Conservation (phyloP, 106 monocot species). For the Dioscorea dumetorum region DNA sequence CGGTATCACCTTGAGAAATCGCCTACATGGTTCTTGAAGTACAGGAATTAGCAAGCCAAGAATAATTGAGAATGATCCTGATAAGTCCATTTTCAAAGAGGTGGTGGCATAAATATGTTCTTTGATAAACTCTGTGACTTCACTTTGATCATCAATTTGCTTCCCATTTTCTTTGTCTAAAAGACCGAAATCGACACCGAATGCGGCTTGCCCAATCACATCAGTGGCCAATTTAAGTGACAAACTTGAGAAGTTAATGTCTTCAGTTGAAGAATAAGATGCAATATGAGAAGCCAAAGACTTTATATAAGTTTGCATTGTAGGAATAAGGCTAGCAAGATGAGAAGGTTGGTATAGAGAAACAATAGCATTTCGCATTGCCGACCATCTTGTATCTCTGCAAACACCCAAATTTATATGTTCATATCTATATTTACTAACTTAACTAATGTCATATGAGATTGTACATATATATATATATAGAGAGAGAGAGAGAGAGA, state of each 20-base stretch:
- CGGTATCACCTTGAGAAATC: constrained; percentile 44
- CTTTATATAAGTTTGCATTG: constrained; percentile 53
- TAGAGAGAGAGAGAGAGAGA: no score
- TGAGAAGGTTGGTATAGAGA: constrained; percentile 73
- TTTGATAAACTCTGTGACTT: constrained; percentile 38
- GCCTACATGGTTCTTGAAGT: constrained; percentile 49
- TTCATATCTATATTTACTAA: no score
- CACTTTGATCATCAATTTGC: not conserved
- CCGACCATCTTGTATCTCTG: constrained; percentile 38
- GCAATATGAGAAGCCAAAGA: constrained; percentile 8
- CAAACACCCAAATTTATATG: no score
- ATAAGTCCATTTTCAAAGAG: constrained; percentile 71
- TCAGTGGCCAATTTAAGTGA: constrained; percentile 52
- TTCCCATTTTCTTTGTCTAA: not conserved
- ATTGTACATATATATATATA: no score
- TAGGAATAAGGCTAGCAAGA: constrained; percentile 56
- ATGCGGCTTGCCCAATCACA: constrained; percentile 63
- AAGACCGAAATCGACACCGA: constrained; percentile 58
- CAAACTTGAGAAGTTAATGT: constrained; percentile 48
- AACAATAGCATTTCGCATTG: constrained; percentile 61
- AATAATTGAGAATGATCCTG: constrained; percentile 53
- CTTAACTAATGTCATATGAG: no score
- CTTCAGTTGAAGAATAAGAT: constrained; percentile 3
- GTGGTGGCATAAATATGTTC: constrained; percentile 55
- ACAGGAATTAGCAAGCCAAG: constrained; percentile 45